Base-by-base conservation (phyloP, 2,329 filamentous ascomycete genomes). In the Cladosporium oxysporum region DNA sequence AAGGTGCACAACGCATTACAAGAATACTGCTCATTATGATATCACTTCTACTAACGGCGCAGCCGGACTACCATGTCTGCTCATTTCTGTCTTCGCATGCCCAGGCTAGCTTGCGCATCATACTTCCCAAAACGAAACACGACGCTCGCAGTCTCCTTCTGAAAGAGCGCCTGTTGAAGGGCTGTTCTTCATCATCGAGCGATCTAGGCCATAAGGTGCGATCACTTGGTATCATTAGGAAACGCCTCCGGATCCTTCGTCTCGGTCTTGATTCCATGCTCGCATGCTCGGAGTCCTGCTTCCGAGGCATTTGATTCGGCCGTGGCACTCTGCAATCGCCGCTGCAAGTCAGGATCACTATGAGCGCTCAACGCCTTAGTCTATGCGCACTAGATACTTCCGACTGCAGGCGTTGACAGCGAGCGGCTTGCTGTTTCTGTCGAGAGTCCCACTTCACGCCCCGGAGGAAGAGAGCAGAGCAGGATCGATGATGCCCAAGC, bases 1-100 rank as follows among this genome's bases (percentile, higher is more conserved):
- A 18, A 10, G 21, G 26, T 31, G 21, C 8, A 10, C 21, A 55
- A 55, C 28, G 23, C 31, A 31, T 29, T 33, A 33, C 14, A 18
- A 33, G n/a, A 55, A 55, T 11, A 8, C 52, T 55, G 52, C 41
- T 55, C 28, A 55, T 55, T 1, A 55, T 55, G 52, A 55, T 55
- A 55, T 55, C 52, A 55, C 31, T 21, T 21, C 8, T 33, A 55
- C 52, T 21, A 33, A 55, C 18, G 5, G 6, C 16, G 11, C 16
- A 53, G 28, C 52, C 52, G 23, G 50, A 53, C 50, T 53, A 18
- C 26, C 26, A 29, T 31, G 26, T 5, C 14, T 29, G n/a, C 26
- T 16, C 12, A 2, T 28, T 26, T 8, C 3, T 28, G n/a, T 18
- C 50, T 18, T 29, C 8, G 50, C 23, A 55, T 29, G 52, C 16